These are phyloP conservation scores for Papiliotrema terrestris DNA, from an alignment of 1,284 basidiomycete species.

Conservation along the genomic window DNA sequence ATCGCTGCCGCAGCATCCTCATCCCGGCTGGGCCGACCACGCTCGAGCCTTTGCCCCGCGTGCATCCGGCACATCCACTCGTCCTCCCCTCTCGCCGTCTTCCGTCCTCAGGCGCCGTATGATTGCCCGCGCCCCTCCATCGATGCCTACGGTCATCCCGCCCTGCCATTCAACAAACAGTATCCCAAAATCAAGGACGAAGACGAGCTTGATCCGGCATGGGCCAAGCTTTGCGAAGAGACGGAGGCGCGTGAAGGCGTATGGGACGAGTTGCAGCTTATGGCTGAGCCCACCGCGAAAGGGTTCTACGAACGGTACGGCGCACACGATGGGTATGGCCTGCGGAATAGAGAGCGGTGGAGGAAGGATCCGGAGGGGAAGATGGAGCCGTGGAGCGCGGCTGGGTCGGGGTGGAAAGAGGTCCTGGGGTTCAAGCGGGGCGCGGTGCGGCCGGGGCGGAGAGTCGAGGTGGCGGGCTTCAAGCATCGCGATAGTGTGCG, in stretches of 20 bases:
- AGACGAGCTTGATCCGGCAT: neutral
- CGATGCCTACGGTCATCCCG: slow-evolving; percentile 2
- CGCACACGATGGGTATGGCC: slow-evolving; percentile 5
- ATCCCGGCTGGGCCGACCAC: no score
- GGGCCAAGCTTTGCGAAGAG: neutral
- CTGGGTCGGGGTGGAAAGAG: slow-evolving; percentile 2
- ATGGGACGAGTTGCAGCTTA: neutral
- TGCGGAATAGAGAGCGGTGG: slow-evolving; percentile 2
- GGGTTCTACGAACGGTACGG: slow-evolving; percentile 4
- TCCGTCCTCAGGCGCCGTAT: slow-evolving; percentile 14
- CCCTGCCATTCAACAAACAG: no score
- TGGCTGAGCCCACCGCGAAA: neutral
- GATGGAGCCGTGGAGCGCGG: slow-evolving; percentile 2
- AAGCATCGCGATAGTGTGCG: neutral
- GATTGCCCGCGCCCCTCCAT: slow-evolving; percentile 6
- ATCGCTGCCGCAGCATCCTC: no score
- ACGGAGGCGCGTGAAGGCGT: neutral
- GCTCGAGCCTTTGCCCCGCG: neutral
- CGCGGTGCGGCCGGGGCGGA: neutral
- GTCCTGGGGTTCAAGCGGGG: neutral
- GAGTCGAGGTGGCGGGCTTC: slow-evolving; percentile 1
- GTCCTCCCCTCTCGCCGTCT: slow-evolving; percentile 1
- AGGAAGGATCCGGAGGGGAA: neutral
- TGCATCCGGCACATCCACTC: neutral
- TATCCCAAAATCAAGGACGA: neutral